These are phyloP conservation scores for Macrocybe gigantea DNA, from an alignment of 768 basidiomycete genomes.

Conservation along the genomic window DNA sequence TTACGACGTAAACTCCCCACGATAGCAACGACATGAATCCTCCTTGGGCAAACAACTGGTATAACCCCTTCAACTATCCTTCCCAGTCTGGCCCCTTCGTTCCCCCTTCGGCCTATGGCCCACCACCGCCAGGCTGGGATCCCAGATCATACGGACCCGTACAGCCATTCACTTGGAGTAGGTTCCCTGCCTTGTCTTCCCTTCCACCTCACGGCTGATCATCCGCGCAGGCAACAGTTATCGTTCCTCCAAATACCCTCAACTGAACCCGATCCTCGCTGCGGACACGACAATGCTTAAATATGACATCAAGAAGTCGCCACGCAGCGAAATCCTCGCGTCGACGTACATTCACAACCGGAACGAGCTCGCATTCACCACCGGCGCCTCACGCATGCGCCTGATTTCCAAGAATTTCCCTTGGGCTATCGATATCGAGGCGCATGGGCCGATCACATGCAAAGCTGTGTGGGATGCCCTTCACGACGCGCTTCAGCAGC, in stretches of 20 bases:
- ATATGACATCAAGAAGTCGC: conserved; percentile 42
- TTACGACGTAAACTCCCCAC: neutral
- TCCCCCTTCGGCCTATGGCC: conserved; percentile 1
- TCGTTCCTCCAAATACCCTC: conserved; percentile 46
- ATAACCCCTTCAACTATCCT: neutral
- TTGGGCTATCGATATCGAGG: conserved; percentile 55
- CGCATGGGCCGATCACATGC: conserved; percentile 37
- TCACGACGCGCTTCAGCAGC: conserved; percentile 42
- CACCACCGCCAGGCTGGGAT: neutral
- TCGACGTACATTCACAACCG: conserved; percentile 36
- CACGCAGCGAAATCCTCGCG: conserved; percentile 33
- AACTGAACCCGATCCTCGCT: conserved; percentile 48
- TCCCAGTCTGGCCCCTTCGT: neutral
- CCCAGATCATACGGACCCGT: neutral
- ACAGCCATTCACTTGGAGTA: neutral
- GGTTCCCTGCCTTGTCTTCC: too few species aligned
- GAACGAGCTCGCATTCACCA: conserved; percentile 28
- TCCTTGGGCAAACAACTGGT: conserved; percentile 7
- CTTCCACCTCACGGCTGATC: too few species aligned
- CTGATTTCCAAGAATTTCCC: conserved; percentile 60
- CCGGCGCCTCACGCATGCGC: conserved; percentile 35
- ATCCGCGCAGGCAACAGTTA: too few species aligned
- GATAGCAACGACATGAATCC: conserved; percentile 1
- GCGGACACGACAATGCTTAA: conserved; percentile 42
- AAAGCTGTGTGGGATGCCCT: conserved; percentile 52